These are phyloP conservation scores for Coemansia sp. DNA, from an alignment of 371 early-diverging fungal species.

Conservation along the genomic window DNA sequence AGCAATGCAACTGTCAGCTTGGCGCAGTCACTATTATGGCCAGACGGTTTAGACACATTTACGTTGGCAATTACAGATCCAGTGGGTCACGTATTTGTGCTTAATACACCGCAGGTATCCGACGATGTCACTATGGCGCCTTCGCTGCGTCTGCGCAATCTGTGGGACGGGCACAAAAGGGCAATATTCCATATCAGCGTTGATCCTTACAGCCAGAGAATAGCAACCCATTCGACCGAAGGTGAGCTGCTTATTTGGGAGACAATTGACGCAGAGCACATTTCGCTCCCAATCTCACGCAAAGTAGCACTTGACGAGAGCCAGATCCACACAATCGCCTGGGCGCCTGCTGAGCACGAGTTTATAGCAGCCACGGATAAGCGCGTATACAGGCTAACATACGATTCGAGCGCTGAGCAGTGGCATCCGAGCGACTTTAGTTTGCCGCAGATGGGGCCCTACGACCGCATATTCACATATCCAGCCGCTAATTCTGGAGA, in stretches of 20 bases:
- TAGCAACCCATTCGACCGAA: constrained; percentile 44
- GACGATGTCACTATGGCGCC: neutral
- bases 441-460: constrained; percentile 21
- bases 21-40: constrained; percentile 23
- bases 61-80: constrained; percentile 20
- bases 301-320: constrained; percentile 40
- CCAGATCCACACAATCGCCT: constrained; percentile 44
- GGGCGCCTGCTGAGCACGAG: constrained; percentile 45
- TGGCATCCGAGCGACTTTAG: constrained; percentile 32
- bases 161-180: constrained; percentile 50
- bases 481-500: constrained; percentile 19
- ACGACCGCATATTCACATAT: constrained; percentile 48
- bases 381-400: constrained; percentile 32
- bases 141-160: constrained; percentile 8
- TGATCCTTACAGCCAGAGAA: constrained; percentile 42
- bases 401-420: constrained; percentile 10
- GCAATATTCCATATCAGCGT: constrained; percentile 50
- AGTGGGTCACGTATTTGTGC: constrained; percentile 39
- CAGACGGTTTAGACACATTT: neutral
- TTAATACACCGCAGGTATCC: constrained; percentile 3
- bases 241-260: constrained; percentile 51
- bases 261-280: neutral
- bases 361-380: constrained; percentile 49
- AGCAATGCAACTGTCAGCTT: neutral
- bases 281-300: constrained; percentile 23